Base-by-base conservation (phyloP, 306 rosid species). In the Rubus idaeus region DNA sequence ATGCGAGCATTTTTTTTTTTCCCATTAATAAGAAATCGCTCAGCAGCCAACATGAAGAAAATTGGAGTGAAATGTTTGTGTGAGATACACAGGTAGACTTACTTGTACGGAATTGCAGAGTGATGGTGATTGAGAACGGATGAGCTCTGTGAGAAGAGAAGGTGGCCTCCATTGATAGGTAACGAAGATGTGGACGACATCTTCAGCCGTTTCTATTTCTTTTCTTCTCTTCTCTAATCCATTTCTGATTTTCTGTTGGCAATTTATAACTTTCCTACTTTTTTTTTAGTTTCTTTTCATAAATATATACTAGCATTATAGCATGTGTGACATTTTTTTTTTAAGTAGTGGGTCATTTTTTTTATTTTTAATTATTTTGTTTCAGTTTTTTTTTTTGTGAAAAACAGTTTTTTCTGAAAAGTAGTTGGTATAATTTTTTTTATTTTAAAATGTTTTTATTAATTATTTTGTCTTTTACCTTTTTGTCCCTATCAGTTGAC, bases 101-200 rank as follows among this genome's bases (percentile, higher is more conserved):
- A 86, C 89, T 65, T 71, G 53, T 3, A 49, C 65, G 68, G 44
- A 60, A 77, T 71, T 39, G 83, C 78, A 80, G 85, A 75, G 40
- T 5, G 77, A 57, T 11, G 79, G 26, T 16, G 67, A 78, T 53
- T 72, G 61, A 73, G 76, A 53, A 76, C 51, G 65, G 84, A 76
- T 11, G 70, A 70, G 81, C 18, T 52, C 6, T 17, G 79, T 30
- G 82, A 45, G 39, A 60, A 75, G 53, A 65, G 18, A 52, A 53
- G 63, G 55, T 49, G 83, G 68, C 80, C 60, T 67, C 62, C 89
- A 42, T 75, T 86, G 79, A 81, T 72, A 65, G 84, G 80, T 41
- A 81, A 77, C 17, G 83, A 80, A 84, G 82, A 61, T 73, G 84
- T 75, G 79, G 91, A 81, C 47, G 89, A 86, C 91, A 89, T 91